Base-by-base conservation (phyloP, 140 eudicot species). In the Ambrosia hybrid region DNA sequence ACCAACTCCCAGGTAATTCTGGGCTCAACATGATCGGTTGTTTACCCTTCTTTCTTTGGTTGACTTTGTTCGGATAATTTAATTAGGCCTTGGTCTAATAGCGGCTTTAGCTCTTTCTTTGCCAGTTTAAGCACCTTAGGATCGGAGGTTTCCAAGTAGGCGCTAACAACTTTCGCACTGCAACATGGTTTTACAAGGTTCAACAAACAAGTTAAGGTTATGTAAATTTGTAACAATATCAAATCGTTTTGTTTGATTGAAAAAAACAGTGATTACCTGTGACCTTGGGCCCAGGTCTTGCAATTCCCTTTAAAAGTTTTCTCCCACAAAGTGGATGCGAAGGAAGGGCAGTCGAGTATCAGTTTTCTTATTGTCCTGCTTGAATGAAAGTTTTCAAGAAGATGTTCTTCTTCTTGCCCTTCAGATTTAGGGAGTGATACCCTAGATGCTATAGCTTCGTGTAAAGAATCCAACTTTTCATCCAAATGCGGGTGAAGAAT, bases 341-440 rank as follows among this genome's bases (percentile, higher is more conserved):
- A 93, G 4, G 83, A 34, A 0, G 98, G 94, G 76, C 89, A 89
- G 38, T 90, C 96, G 12, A 90, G 75, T 34, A 90, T 81, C 16
- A 93, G 80, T 65, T 84, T 93, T 65, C 97, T 79, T 46, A 93
- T 84, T 43, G 88, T 85, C 64, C 98, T 76, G 86, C 96, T 93
- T 1, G 98, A 85, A 82, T 93, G 91, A 52, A 93, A 93, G 70
- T 88, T 84, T 58, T 85, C 95, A 26, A 90, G 83, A 52, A 90
- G 81, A 68, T 90, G 98, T 73, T 88, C 86, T 59, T 82, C 46
- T 73, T 88, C 86, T 59, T 82, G 52, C 21, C 68, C 91, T 45
- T 92, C 91, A 1, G 70, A 64, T 79, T 90, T 90, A 1, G 96
- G 96, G 52, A 70, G 30, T n/a, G 96, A 83, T 57, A 75, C 91